phyloP scores from a whole-genome alignment of 371 early-diverging fungal species.

The Apophysomyces variabilis region DNA sequence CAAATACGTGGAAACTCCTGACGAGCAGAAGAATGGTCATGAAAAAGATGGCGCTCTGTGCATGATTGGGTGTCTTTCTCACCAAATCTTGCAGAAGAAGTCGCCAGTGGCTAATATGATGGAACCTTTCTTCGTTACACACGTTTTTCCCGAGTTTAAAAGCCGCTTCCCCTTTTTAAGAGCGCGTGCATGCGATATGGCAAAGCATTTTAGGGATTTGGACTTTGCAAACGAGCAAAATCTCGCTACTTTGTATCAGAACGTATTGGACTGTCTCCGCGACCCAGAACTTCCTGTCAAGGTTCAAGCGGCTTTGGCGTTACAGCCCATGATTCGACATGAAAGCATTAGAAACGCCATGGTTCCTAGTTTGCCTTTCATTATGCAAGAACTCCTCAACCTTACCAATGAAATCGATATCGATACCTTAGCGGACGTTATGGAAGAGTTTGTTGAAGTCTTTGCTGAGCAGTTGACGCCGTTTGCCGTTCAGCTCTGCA shows the following conservation, averaged over 20 bases:
- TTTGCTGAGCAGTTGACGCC: constrained; percentile 89
- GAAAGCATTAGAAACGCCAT: constrained; percentile 72
- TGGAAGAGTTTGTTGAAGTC: constrained; percentile 89
- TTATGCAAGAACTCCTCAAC: constrained; percentile 84
- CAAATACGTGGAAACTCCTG: constrained; percentile 57
- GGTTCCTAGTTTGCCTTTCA: constrained; percentile 74
- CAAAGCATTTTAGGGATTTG: constrained; percentile 46
- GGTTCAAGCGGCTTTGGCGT: constrained; percentile 80
- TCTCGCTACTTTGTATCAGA: constrained; percentile 60
- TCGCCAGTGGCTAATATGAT: constrained; percentile 67
- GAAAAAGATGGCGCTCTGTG: constrained; percentile 88
- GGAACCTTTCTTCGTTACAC: constrained; percentile 78
- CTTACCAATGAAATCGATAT: constrained; percentile 90
- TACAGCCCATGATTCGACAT: constrained; percentile 78
- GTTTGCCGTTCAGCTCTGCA: constrained; percentile 85
- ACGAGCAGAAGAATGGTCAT: constrained; percentile 70
- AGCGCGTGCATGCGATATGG: constrained; percentile 60
- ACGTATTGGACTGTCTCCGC: constrained; percentile 66
- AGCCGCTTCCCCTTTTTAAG: constrained; percentile 81
- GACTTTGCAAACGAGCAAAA: constrained; percentile 53
- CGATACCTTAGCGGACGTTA: constrained; percentile 83
- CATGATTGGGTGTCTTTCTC: constrained; percentile 77
- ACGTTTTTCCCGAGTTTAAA: constrained; percentile 88
- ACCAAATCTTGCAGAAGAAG: constrained; percentile 65
- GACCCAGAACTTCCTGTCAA: constrained; percentile 86